Percentiles rank a stretch among this genome's conserved stretches.
These are phyloP conservation scores for Zygosaccharomyces sapae DNA, from an alignment of 1,139 yeast genomes.

Conservation along the genomic window DNA sequence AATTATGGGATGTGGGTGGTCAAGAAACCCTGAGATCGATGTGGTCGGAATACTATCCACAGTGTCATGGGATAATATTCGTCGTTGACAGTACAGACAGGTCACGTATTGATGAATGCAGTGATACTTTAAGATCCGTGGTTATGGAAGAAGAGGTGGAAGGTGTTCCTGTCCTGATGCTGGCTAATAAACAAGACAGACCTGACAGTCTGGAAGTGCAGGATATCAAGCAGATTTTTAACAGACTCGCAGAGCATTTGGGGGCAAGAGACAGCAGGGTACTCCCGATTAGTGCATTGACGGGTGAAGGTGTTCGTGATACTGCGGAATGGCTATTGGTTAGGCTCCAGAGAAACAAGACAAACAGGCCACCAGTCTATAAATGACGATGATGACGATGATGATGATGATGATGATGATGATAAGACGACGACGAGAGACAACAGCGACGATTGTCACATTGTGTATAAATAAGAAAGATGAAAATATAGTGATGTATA, in stretches of 20 bases:
- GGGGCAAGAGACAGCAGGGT: constrained; percentile 90
- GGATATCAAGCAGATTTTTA: constrained; percentile 75
- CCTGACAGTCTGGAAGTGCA: constrained; percentile 77
- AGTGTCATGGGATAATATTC: constrained; percentile 88
- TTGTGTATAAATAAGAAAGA: no score
- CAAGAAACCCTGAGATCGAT: constrained; percentile 74
- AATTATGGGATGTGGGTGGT: constrained; percentile 97
- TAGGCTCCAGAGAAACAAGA: constrained; percentile 71
- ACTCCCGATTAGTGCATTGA: constrained; percentile 81
- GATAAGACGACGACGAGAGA: no score
- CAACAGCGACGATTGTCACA: no score
- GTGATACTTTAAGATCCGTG: constrained; percentile 40
- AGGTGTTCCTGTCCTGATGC: constrained; percentile 86
- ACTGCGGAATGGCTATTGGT: constrained; percentile 86
- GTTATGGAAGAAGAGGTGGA: constrained; percentile 54
- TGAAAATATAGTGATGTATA: no score
- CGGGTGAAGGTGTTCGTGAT: constrained; percentile 80
- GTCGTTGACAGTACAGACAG: constrained; percentile 89
- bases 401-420: no score
- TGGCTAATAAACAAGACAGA: constrained; percentile 92
- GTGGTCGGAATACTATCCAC: constrained; percentile 83
- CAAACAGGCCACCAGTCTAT: constrained; percentile 59
- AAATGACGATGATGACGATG: constrained; percentile 15
- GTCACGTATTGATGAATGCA: constrained; percentile 78
- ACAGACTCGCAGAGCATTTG: constrained; percentile 72